Base-by-base conservation (phyloP, 1,139 yeast genomes). In the Diutina pseudorugosa region DNA sequence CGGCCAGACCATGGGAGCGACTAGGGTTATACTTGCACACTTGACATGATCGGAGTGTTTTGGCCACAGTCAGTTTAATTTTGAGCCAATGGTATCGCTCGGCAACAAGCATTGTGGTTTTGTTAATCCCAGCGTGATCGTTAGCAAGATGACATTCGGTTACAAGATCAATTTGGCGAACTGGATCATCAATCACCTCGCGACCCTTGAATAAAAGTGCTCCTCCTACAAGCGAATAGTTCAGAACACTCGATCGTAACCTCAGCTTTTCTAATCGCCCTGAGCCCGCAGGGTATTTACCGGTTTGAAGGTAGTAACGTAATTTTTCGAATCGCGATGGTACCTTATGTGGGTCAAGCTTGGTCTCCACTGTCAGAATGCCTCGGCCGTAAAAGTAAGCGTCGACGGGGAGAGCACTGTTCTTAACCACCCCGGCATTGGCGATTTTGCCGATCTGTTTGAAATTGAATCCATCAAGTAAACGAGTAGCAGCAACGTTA, bases 61-160 rank as follows among this genome's bases (percentile, higher is more conserved):
- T 25, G 2, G 47, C n/a, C 0, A 88, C 96, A 0, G 96, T 89
- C 57, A 82, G 90, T 66, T 93, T 91, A 57, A 93, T 86, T 51
- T 95, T 78, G 1, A 90, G 79, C 97, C 98, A 93, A 64, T 89
- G 95, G 61, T 85, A 93, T 58, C 79, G 78, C 57, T 86, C 94
- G 0, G 94, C 79, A 20, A 93, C 80, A 41, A 77, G 70, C 0
- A 93, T 72, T 0, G 97, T 90, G 1, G 95, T 84, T 61, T 84
- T 86, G 66, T 93, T 93, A 56, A 93, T 89, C n/a, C 98, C 98
- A 5, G 85, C 85, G 63, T 90, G 97, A 53, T 77, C 77, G 18
- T 25, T 27, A 18, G 78, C 70, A 57, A 76, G 63, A 64, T 91
- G 98, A 16, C 80, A 67, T 51, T 81, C 84, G n/a, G 80, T 75